Base-by-base conservation (phyloP, 2,329 filamentous ascomycete genomes). In the Scedosporium minutisporum region DNA sequence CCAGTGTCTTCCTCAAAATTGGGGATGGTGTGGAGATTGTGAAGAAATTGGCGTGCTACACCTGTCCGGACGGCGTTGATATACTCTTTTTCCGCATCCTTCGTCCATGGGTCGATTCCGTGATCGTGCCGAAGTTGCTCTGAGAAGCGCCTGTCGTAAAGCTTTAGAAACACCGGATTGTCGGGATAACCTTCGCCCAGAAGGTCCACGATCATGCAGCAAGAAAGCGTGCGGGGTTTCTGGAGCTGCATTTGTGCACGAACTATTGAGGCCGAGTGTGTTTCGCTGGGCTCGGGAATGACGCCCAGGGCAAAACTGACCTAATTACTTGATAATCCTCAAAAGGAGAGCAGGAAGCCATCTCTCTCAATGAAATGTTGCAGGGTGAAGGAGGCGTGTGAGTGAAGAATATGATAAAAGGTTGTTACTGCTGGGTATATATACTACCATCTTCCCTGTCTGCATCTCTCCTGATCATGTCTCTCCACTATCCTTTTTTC, bases 131-230 rank as follows among this genome's bases (percentile, higher is more conserved):
- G 68, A 5, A 63, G 44, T 5, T 68, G 65, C 3, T 59, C 16
- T 2, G 68, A 64, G 57, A 64, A 67, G 25, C 68, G 61, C 41
- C 68, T 44, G 61, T 69, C 68, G 46, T 64, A 70, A 12, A 70
- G 60, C 55, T 70, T 70, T 1, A 70, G 63, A 38, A 70, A 70
- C 3, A 46, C 63, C 2, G 58, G 46, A 6, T 61, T 16, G 23
- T 61, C 58, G 10, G 51, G 57, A 1, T 57, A 23, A 23, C 29
- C 42, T 29, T 33, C 25, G 27, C 64, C 51, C 29, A 61, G 12
- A 48, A 64, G 57, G 14, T 69, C 67, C 29, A 69, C 66, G 9
- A 65, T 23, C 67, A 69, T 67, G 41, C 64, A 55, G 48, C 66
- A 69, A 27, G 68, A 69, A 46, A 46, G 58, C 41, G 18, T 60